Percentiles rank a stretch among this genome's conserved stretches.
Conservation (phyloP, 495 filamentous ascomycete species). For the Filosporella fistucella region DNA sequence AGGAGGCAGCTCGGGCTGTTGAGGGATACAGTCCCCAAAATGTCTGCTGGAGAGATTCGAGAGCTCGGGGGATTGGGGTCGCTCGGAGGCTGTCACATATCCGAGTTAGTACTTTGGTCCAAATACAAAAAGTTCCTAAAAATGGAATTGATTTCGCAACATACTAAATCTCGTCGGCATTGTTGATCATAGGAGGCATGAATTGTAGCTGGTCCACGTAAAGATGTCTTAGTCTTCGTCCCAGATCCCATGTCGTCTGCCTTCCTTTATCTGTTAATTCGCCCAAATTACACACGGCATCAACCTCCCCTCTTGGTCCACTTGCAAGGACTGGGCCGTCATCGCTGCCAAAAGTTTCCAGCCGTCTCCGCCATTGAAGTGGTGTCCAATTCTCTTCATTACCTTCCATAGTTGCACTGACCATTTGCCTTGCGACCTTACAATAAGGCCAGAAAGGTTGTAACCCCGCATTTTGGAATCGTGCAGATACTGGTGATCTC, state of each 20-base stretch:
- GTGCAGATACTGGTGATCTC: constrained; percentile 76
- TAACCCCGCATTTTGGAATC: constrained; percentile 89
- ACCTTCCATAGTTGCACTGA: constrained; percentile 59
- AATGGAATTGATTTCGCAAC: too few relatives aligned
- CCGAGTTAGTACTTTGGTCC: too few relatives aligned
- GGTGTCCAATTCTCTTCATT: constrained; percentile 47
- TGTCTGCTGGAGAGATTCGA: constrained; percentile 85
- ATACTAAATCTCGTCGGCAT: constrained; percentile 74
- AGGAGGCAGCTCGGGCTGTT: constrained; percentile 51
- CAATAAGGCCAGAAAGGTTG: constrained; percentile 91
- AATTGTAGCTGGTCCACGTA: constrained; percentile 88
- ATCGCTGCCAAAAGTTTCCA: constrained; percentile 73
- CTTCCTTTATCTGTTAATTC: constrained; percentile 86
- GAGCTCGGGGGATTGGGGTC: constrained; percentile 77
- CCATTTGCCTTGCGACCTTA: constrained; percentile 64
- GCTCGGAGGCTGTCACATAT: too few relatives aligned
- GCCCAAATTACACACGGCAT: constrained; percentile 77
- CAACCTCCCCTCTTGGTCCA: constrained; percentile 64
- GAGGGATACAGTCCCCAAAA: constrained; percentile 87
- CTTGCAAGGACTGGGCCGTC: constrained; percentile 65
- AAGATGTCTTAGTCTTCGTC: constrained; percentile 70
- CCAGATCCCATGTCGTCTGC: constrained; percentile 77
- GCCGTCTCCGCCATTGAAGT: constrained; percentile 71
- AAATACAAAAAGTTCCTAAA: too few relatives aligned
- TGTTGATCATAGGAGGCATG: constrained; percentile 61